Conservation (phyloP, 2,329 filamentous ascomycete species). For the Alternaria atra region DNA sequence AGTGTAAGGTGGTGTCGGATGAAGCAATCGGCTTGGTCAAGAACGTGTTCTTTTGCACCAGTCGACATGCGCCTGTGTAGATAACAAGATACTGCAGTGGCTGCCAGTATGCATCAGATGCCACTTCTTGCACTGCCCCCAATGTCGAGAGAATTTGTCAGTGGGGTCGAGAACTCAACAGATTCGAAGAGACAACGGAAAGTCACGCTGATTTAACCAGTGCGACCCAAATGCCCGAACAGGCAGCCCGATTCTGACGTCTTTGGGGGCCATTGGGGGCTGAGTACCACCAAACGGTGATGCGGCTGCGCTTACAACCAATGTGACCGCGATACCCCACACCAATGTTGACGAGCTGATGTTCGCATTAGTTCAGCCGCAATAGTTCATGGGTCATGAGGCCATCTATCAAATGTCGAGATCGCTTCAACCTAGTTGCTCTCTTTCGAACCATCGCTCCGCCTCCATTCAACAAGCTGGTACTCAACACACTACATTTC, state of each 20-base stretch:
- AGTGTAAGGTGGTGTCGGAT: not conserved
- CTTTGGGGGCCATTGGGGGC: slow-evolving; percentile 30
- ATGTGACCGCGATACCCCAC: slow-evolving; percentile 20
- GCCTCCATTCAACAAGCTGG: not conserved
- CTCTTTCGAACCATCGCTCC: not conserved
- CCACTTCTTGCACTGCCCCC: slow-evolving; percentile 1
- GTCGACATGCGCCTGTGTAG: not conserved
- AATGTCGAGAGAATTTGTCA: slow-evolving; percentile 5
- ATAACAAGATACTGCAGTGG: not conserved
- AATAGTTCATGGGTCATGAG: slow-evolving; percentile 18
- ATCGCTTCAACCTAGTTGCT: slow-evolving; percentile 9
- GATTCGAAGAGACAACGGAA: slow-evolving; percentile 7
- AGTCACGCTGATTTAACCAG: slow-evolving; percentile 11
- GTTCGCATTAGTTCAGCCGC: slow-evolving; percentile 23
- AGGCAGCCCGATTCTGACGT: slow-evolving; percentile 16
- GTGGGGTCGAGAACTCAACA: slow-evolving; percentile 9
- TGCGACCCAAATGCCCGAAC: slow-evolving; percentile 8
- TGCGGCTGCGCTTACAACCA: slow-evolving; percentile 25
- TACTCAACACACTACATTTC: not conserved
- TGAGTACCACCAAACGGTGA: slow-evolving; percentile 22
- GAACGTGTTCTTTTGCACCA: not conserved
- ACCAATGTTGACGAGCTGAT: slow-evolving; percentile 24
- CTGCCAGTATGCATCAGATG: not conserved
- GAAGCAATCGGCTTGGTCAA: not conserved
- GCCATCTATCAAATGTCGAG: slow-evolving; percentile 11